Evolutionary conservation across 768 basidiomycete species (phyloP).

Genomic region (Amanita rimosa): DNA sequence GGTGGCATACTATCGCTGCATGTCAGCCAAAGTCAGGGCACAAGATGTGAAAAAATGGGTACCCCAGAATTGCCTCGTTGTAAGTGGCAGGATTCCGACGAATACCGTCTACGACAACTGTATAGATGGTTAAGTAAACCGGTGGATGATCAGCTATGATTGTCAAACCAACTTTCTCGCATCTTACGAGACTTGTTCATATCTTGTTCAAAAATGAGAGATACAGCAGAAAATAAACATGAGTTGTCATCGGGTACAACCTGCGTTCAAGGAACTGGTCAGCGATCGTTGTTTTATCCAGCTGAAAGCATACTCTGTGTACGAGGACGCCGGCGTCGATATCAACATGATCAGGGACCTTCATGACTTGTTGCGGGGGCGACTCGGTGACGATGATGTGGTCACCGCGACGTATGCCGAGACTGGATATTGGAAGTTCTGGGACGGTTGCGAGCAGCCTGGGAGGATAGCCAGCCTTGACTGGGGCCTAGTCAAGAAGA

Average conservation of each 20-base stretch:
- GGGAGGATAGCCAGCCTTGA: constrained; percentile 83
- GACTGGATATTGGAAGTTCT: constrained; percentile 61
- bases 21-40: not conserved
- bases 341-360: constrained; percentile 46
- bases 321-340: constrained; percentile 56
- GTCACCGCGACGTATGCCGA: constrained; percentile 72
- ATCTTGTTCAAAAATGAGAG: constrained; percentile 77
- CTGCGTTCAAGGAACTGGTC: constrained; percentile 18
- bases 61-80: constrained; percentile 85
- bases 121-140: not conserved
- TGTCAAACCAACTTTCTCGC: constrained; percentile 51
- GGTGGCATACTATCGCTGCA: constrained; percentile 31
- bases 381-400: constrained; percentile 69
- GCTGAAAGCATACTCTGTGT: constrained; percentile 44
- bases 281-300: not conserved
- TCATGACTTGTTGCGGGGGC: not conserved
- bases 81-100: constrained; percentile 59
- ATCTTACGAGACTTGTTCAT: constrained; percentile 59
- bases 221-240: constrained; percentile 84
- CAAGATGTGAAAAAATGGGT: constrained; percentile 8
- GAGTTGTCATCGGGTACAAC: constrained; percentile 97
- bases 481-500: constrained; percentile 22
- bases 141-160: not conserved
- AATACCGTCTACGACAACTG: constrained; percentile 83
- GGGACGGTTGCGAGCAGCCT: constrained; percentile 58